Base-by-base conservation (phyloP, 2,329 filamentous ascomycete genomes). In the Akanthomyces lecanii region DNA sequence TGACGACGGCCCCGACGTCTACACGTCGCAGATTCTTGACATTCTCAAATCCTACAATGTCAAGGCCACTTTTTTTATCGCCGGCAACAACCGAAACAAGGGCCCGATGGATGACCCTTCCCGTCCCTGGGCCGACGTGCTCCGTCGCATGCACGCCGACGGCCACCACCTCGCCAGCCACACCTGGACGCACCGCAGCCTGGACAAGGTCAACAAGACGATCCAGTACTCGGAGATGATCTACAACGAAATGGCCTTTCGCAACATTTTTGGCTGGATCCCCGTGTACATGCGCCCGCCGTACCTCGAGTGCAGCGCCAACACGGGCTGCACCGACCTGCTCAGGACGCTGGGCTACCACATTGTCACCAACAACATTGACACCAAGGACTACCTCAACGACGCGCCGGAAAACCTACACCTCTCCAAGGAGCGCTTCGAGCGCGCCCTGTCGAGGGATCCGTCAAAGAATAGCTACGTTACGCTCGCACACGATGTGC, bases 381-480 rank as follows among this genome's bases (percentile, higher is more conserved):
- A 88, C 69, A 87, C 85, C 18, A 82, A 85, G 65, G 85, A 87
- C 72, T 87, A 84, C 69, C 75, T 82, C 67, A 80, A 85, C 67
- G 76, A 80, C 63, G 74, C 74, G 10, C 77, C 82, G 2, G 72
- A 79, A 48, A 77, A 79, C 65, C 85, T 86, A 66, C 74, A 78
- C 64, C 70, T 74, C 33, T 79, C 78, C 61, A 78, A 83, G 66
- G 68, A 73, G 12, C 70, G 69, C 8, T 78, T 73, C 63, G 70
- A 70, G n/a, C 60, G 70, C 4, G 71, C 70, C 16, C 69, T 77
- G 18, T 82, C 79, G 38, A 62, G 65, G 0, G 63, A 70, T 28
- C 55, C 73, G 1, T 58, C 60, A 0, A 64, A 54, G 6, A 71
- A 73, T 40, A 70, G 72, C 58, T 84, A 81, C 71, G 79, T 87